These are phyloP conservation scores for Ceratocystiopsis sp. DNA, from an alignment of 2,329 filamentous ascomycete species.

Conservation along the genomic window DNA sequence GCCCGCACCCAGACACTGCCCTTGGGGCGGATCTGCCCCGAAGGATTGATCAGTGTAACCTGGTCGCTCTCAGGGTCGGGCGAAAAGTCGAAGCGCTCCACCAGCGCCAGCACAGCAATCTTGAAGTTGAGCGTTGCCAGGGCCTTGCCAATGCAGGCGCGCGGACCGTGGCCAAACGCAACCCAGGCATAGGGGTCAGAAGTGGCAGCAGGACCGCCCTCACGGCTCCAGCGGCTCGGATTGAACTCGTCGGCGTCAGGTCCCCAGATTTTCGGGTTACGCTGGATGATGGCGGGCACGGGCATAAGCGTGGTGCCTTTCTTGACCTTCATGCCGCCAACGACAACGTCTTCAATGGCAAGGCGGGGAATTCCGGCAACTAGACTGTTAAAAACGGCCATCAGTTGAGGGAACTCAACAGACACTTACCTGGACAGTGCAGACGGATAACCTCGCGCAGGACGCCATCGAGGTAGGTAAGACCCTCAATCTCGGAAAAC, in stretches of 20 bases:
- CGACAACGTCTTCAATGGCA: slow-evolving; percentile 8
- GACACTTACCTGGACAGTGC: slow-evolving; percentile 9
- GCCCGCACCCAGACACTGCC: slow-evolving; percentile 2
- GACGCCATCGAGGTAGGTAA: slow-evolving; percentile 20
- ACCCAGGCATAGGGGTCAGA: slow-evolving; percentile 16
- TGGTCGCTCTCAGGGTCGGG: neutral
- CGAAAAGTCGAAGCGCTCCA: slow-evolving; percentile 13
- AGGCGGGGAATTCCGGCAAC: slow-evolving; percentile 11
- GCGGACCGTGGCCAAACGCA: slow-evolving; percentile 20
- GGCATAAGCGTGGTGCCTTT: slow-evolving; percentile 12
- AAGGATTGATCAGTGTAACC: slow-evolving; percentile 3
- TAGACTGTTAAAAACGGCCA: no score
- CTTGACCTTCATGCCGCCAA: slow-evolving; percentile 12
- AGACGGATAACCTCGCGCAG: slow-evolving; percentile 13
- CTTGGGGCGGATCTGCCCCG: slow-evolving; percentile 4
- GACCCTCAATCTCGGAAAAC: slow-evolving; percentile 4
- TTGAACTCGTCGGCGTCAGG: slow-evolving; percentile 11
- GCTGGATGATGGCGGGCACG: slow-evolving; percentile 8
- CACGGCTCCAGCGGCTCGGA: slow-evolving; percentile 11
- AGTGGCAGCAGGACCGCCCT: slow-evolving; percentile 11
- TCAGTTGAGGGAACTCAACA: no score
- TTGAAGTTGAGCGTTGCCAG: slow-evolving; percentile 22
- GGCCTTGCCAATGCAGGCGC: slow-evolving; percentile 21
- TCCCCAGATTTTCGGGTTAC: slow-evolving; percentile 13
- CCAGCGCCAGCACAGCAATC: slow-evolving; percentile 17